Conservation (phyloP, 495 filamentous ascomycete genomes). For the Penicillium soppii region DNA sequence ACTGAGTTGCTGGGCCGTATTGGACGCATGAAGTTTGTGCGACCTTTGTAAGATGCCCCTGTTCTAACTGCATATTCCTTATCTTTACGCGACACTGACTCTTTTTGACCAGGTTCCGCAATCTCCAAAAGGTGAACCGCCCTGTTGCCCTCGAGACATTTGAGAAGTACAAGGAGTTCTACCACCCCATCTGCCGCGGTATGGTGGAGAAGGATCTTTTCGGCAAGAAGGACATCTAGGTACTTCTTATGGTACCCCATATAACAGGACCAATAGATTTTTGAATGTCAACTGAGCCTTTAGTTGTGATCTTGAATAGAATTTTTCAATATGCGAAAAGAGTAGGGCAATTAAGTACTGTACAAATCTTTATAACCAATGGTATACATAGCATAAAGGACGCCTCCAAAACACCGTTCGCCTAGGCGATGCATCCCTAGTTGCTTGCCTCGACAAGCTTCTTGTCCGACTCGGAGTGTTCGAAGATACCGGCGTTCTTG, state of each 20-base stretch:
- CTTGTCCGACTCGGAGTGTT: constrained; percentile 32
- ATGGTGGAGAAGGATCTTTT: constrained; percentile 84
- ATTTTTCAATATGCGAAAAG: constrained; percentile 1
- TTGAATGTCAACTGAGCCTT: not conserved
- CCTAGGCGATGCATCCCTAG: constrained; percentile 5
- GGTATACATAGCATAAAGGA: not conserved
- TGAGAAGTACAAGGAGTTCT: constrained; percentile 83
- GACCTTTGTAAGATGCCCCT: constrained; percentile 59
- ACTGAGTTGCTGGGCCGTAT: constrained; percentile 75
- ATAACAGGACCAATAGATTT: too few species aligned
- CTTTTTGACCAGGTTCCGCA: constrained; percentile 50
- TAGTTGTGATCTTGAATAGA: not conserved
- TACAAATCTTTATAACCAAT: constrained; percentile 19
- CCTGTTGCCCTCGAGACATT: constrained; percentile 79
- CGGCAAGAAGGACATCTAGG: constrained; percentile 34
- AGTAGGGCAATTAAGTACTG: constrained; percentile 16
- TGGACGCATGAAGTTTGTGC: constrained; percentile 95
- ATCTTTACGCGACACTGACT: constrained; percentile 18
- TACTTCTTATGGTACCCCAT: too few species aligned
- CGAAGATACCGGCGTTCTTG: constrained; percentile 31
- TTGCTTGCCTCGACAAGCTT: constrained; percentile 31
- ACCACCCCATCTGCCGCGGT: constrained; percentile 88
- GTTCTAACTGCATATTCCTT: not conserved
- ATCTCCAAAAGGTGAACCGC: constrained; percentile 69
- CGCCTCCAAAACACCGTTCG: not conserved